Evolutionary conservation across 2,329 filamentous ascomycete species (phyloP), one percentile per base, ranked within the genome.

Genomic region (Chlorencoelia australis): DNA sequence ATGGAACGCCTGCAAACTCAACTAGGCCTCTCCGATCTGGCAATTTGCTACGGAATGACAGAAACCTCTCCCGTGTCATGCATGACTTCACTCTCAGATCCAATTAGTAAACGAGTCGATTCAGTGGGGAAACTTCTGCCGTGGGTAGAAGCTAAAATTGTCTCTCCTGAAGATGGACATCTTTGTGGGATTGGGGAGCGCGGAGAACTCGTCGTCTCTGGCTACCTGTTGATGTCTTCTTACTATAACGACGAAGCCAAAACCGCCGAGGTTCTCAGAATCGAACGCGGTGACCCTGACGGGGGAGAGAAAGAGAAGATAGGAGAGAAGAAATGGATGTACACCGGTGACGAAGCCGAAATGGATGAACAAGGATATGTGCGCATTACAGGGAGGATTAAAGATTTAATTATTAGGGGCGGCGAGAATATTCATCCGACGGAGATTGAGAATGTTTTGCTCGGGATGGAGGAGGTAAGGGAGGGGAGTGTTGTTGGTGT

Each of bases 371-470:
- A 87, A 18, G 91, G 89, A 2, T 96, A 87, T 55, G 74, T 95
- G 2, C 73, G 74, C 48, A 94, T 96, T 53, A 95, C 87, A 1
- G 86, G 88, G 3, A 71, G 88, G 11, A 89, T 94, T 55, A 96
- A 96, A 61, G 91, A 98, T 56, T 62, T 96, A 37, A 95, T 98
- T 50, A 96, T 96, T 55, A 75, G 86, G 17, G 89, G 84, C 18
- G 91, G 91, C 16, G 91, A 96, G 58, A 98, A 98, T 57, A 94
- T 95, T 38, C 85, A 94, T 57, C 91, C 91, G 0, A 67, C 94
- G 5, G 91, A 96, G 59, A 71, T 96, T 3, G 91, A 98, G 59
- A 88, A 93, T 55, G 89, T 78, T 47, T 68, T 96, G 5, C 76
- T 94, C 43, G 73, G 73, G 26, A 79, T 89, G 54, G 68, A 74